Evolutionary conservation across 2,329 filamentous ascomycete genomes (phyloP), one percentile per base, ranked within the genome.

Genomic region (Diaporthe helianthi): DNA sequence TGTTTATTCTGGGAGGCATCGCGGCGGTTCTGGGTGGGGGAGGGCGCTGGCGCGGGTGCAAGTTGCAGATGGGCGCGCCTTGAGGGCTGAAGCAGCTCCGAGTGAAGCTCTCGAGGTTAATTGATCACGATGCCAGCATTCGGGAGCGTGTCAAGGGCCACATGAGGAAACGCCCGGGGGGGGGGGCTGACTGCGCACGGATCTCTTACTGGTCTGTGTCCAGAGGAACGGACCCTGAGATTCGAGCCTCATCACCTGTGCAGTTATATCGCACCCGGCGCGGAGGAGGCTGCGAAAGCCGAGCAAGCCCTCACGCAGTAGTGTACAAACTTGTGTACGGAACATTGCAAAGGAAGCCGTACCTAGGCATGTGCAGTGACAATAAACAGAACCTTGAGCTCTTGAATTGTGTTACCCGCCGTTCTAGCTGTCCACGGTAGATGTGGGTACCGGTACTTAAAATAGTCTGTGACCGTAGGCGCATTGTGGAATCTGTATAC

Each of bases 1-100:
- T 91, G 78, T 97, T 98, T 82, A 98, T 87, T 84, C 95, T 91
- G 66, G 90, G 86, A 76, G 92, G 87, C 93, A 97, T 92, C 78
- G 76, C 80, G 80, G 75, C 71, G 64, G 63, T 63, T 19, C 13
- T 65, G 26, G 36, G 29, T 63, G 58, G 44, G 29, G 7, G 8
- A 5, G 29, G 29, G 29, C 41, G 58, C 58, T 22, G 58, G 44
- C 58, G 41, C 41, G 44, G 58, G 44, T 63, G 58, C 54, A 60
- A 36, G 36, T 24, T 60, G 54, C 24, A 26, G 64, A 15, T 46
- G 47, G 49, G 36, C 46, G 55, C 51, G 58, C 67, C 67, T 68
- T 65, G 67, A 49, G 61, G 47, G 67, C 58, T 44, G n/a, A 31
- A 54, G 47, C 51, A 55, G 64, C 64, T 67, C 64, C 51, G 31